Percentiles rank a stretch among this genome's conserved stretches.
Conservation (phyloP, 2,329 filamentous ascomycete genomes). For the Blastomyces silverae region DNA sequence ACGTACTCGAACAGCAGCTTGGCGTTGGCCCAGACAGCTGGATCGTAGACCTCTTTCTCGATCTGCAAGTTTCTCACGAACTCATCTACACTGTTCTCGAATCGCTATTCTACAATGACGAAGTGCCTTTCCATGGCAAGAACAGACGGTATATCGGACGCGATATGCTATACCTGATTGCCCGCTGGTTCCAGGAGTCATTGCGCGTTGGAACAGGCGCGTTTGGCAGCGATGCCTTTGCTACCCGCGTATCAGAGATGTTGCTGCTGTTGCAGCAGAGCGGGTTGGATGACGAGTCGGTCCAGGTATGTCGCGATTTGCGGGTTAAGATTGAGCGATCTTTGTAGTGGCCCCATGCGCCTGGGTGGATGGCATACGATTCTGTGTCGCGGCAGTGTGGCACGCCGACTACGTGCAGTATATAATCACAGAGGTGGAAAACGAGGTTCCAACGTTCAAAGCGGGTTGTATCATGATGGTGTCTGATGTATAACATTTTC, state of each 20-base stretch:
- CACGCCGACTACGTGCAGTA: neutral
- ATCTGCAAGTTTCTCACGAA: slow-evolving; percentile 56
- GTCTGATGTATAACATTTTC: neutral
- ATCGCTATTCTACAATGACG: slow-evolving; percentile 60
- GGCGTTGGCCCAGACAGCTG: slow-evolving; percentile 46
- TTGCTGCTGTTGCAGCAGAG: slow-evolving; percentile 41
- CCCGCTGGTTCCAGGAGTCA: slow-evolving; percentile 55
- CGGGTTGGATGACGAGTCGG: slow-evolving; percentile 36
- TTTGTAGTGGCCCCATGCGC: slow-evolving; percentile 8
- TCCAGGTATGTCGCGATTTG: slow-evolving; percentile 38
- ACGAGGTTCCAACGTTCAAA: neutral
- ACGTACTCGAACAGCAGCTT: slow-evolving; percentile 47
- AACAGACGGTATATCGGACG: slow-evolving; percentile 53
- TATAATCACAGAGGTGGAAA: neutral
- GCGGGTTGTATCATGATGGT: neutral
- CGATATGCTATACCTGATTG: slow-evolving; percentile 56
- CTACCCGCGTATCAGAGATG: slow-evolving; percentile 43
- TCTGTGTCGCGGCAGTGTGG: neutral
- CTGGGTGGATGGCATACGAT: neutral
- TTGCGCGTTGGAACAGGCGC: slow-evolving; percentile 48
- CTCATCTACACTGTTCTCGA: slow-evolving; percentile 57
- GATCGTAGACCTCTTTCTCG: slow-evolving; percentile 60
- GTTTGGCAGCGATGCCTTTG: slow-evolving; percentile 56
- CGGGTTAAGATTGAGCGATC: slow-evolving; percentile 33
- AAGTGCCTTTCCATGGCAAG: slow-evolving; percentile 56